Evolutionary conservation across 768 basidiomycete species (phyloP).

Genomic region (Mycena alexandri): DNA sequence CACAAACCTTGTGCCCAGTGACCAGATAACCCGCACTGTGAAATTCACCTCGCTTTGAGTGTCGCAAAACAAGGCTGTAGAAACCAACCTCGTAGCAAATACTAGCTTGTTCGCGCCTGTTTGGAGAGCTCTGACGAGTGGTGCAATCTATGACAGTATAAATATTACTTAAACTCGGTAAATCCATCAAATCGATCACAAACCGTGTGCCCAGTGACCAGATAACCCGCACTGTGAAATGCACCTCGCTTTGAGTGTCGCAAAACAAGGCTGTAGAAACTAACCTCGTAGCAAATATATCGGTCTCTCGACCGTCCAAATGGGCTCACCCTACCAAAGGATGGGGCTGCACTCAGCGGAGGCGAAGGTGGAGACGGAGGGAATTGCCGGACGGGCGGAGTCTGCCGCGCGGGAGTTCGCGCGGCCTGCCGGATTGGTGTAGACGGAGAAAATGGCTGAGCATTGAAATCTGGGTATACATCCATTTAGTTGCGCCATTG

Average conservation of each 20-base stretch:
- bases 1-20: no score
- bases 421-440: conserved; percentile 2
- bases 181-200: no score
- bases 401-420: neutral
- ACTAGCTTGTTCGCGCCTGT: no score
- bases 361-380: neutral
- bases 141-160: no score
- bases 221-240: no score
- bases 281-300: conserved; percentile 12
- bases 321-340: conserved; percentile 1
- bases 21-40: no score
- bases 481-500: neutral
- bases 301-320: conserved; percentile 11
- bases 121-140: no score
- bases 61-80: conserved; percentile 2
- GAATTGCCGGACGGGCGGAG: conserved; percentile 1
- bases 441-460: neutral
- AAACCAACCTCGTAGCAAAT: neutral
- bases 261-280: conserved; percentile 4
- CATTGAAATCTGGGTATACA: neutral
- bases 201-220: no score
- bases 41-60: conserved; percentile 1
- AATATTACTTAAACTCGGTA: no score
- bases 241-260: conserved; percentile 1
- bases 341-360: conserved; percentile 7